Evolutionary conservation across 2,329 filamentous ascomycete genomes (phyloP).

Genomic region (Diaporthe caulivora): DNA sequence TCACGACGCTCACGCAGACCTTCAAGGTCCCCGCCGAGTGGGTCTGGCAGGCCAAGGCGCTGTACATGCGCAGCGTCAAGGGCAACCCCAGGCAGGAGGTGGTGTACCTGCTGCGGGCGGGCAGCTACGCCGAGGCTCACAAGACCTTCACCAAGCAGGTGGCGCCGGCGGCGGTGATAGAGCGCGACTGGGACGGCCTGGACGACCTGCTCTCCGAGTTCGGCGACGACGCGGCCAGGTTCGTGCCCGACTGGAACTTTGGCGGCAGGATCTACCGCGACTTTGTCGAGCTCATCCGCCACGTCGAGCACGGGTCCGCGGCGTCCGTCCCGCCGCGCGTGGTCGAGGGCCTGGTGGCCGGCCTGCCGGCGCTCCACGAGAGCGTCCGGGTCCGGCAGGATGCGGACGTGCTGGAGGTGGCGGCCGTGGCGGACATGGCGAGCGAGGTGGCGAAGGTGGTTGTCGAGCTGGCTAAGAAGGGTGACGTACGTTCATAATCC

Average conservation of each 20-base stretch:
- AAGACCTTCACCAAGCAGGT: slow-evolving; percentile 84
- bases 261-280: slow-evolving; percentile 84
- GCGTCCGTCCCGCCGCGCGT: slow-evolving; percentile 53
- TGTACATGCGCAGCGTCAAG: slow-evolving; percentile 81
- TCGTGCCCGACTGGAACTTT: slow-evolving; percentile 79
- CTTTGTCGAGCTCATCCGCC: slow-evolving; percentile 66
- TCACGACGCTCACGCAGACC: slow-evolving; percentile 70
- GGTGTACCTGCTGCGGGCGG: slow-evolving; percentile 82
- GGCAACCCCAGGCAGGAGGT: slow-evolving; percentile 80
- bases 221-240: slow-evolving; percentile 64
- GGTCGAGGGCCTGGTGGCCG: slow-evolving; percentile 68
- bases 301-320: slow-evolving; percentile 48
- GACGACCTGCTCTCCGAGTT: slow-evolving; percentile 80
- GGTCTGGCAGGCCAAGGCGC: slow-evolving; percentile 89
- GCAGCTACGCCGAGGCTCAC: slow-evolving; percentile 84
- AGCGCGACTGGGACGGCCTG: slow-evolving; percentile 80
- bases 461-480: slow-evolving; percentile 65
- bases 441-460: slow-evolving; percentile 77
- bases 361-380: slow-evolving; percentile 68
- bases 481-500: slow-evolving; percentile 61
- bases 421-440: slow-evolving; percentile 87
- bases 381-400: slow-evolving; percentile 45
- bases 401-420: slow-evolving; percentile 66
- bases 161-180: slow-evolving; percentile 84
- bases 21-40: slow-evolving; percentile 80